Evolutionary conservation across 805 yeast genomes (phyloP).

Genomic region (Starmerella potacharoeniae): DNA sequence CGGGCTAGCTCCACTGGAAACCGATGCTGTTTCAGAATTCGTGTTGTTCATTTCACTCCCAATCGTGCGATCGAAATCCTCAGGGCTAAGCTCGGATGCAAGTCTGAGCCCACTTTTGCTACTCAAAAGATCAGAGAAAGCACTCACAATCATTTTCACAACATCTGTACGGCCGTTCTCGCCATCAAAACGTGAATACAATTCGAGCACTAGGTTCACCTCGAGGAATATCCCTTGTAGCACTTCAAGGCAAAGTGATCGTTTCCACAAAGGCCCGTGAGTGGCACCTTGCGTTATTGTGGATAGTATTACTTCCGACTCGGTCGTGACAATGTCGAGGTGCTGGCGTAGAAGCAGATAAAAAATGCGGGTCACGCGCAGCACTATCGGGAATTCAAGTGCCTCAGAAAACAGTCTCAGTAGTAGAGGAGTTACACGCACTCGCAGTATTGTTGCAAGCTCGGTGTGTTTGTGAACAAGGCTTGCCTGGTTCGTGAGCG

Average conservation of each 20-base stretch:
- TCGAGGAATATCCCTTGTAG: constrained; percentile 51
- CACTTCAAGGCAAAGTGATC: constrained; percentile 60
- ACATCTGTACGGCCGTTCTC: constrained; percentile 28
- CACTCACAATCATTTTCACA: constrained; percentile 5
- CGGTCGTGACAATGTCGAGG: constrained; percentile 52
- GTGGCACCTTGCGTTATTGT: constrained; percentile 58
- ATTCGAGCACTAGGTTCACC: constrained; percentile 37
- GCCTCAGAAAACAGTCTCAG: constrained; percentile 49
- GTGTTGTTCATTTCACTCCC: neutral
- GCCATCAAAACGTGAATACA: constrained; percentile 55
- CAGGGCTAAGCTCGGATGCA: constrained; percentile 10
- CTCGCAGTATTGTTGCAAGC: constrained; percentile 52
- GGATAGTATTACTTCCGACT: constrained; percentile 71
- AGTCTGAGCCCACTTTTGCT: constrained; percentile 8
- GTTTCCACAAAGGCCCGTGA: constrained; percentile 62
- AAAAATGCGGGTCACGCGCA: constrained; percentile 65
- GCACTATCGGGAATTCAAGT: constrained; percentile 54
- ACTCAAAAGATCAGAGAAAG: constrained; percentile 14
- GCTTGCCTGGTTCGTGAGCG: constrained; percentile 50
- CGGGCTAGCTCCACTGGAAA: neutral
- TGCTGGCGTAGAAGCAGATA: constrained; percentile 51
- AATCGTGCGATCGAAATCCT: neutral
- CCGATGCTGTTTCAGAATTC: neutral
- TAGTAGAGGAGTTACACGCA: constrained; percentile 63
- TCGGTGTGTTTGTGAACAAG: constrained; percentile 51